phyloP scores from a whole-genome alignment of 805 yeast species.

The Suhomyces emberorum region DNA sequence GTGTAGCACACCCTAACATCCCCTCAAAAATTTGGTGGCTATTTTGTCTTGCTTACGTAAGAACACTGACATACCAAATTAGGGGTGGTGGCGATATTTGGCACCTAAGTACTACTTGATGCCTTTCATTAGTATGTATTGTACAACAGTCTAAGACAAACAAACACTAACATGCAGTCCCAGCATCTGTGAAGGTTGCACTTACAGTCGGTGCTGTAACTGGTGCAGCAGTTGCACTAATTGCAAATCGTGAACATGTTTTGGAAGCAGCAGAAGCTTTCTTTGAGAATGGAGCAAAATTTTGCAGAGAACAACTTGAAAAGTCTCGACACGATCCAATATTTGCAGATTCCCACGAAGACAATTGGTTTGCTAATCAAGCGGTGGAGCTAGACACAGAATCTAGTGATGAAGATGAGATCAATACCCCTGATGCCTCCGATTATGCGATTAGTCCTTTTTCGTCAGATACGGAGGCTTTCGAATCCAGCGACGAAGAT shows the following conservation, averaged over 20 bases:
- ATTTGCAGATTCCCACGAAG: constrained; percentile 21
- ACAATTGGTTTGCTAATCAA: constrained; percentile 10
- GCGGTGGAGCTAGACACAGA: constrained; percentile 5
- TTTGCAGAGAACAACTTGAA: constrained; percentile 17
- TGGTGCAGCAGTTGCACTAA: constrained; percentile 33
- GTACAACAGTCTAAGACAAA: neutral
- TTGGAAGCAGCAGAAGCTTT: constrained; percentile 27
- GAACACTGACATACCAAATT: neutral
- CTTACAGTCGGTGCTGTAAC: constrained; percentile 30
- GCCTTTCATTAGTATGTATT: constrained; percentile 11
- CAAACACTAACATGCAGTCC: constrained; percentile 26
- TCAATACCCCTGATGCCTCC: constrained; percentile 2
- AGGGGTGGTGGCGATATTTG: no score
- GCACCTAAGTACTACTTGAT: no score
- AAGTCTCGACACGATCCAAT: constrained; percentile 14
- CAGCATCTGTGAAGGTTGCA: constrained; percentile 31
- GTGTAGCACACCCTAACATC: no score
- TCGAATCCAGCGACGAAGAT: constrained; percentile 9
- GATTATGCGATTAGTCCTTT: constrained; percentile 16
- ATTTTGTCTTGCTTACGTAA: constrained; percentile 4
- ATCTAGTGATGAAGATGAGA: constrained; percentile 11
- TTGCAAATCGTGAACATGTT: constrained; percentile 26
- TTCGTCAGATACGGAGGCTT: constrained; percentile 12
- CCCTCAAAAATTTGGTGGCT: no score
- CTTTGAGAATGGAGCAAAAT: constrained; percentile 30